Conservation (phyloP, 345 rosid species). For the Camelina laxa region DNA sequence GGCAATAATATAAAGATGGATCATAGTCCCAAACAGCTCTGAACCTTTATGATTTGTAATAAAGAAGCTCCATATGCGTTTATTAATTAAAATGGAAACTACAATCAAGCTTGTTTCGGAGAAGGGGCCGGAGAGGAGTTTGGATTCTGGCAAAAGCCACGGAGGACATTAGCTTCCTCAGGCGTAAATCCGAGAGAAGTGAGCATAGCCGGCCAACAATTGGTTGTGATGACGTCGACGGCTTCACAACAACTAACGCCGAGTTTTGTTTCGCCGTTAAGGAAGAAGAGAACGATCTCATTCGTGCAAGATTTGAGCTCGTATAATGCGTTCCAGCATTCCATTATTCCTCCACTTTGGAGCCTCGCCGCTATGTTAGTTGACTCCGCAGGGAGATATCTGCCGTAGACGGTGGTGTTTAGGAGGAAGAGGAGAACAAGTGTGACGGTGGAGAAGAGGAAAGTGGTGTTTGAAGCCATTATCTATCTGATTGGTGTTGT, state of each 20-base stretch:
- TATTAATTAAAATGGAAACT: neutral
- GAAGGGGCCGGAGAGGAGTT: conserved; percentile 40
- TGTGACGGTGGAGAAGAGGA: conserved; percentile 26
- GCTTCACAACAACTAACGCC: conserved; percentile 68
- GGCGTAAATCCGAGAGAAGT: conserved; percentile 68
- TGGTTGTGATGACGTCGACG: conserved; percentile 54
- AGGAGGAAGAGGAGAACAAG: conserved; percentile 23
- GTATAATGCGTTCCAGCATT: conserved; percentile 68
- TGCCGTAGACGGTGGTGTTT: conserved; percentile 28
- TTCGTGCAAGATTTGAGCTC: conserved; percentile 75
- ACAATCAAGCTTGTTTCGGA: conserved; percentile 23
- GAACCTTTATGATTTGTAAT: neutral
- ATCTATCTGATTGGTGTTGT: neutral
- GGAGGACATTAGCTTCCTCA: conserved; percentile 61
- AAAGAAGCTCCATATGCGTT: neutral
- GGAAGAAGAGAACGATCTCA: conserved; percentile 68
- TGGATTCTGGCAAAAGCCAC: conserved; percentile 57
- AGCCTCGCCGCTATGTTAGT: conserved; percentile 46
- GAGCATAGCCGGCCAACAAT: conserved; percentile 90
- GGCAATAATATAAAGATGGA: neutral
- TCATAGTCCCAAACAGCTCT: neutral
- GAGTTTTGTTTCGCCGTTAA: conserved; percentile 62
- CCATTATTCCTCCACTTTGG: conserved; percentile 53
- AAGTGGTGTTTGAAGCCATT: conserved; percentile 41
- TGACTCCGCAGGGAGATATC: conserved; percentile 32